phyloP scores from a whole-genome alignment of 1,139 yeast genomes.

The Pichia sp. region DNA sequence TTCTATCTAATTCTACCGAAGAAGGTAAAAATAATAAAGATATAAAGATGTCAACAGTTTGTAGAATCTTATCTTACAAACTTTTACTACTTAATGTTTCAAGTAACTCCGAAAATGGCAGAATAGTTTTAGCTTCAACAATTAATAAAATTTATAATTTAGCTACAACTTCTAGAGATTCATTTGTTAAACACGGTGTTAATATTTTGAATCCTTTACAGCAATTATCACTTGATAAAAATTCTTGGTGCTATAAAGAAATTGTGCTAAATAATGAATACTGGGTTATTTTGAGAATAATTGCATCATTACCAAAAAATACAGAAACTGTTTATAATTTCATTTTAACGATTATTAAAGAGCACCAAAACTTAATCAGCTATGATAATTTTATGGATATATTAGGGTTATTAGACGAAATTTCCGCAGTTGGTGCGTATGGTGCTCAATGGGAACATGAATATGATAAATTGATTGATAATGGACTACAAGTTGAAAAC shows the following conservation, averaged over 20 bases:
- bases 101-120: slow-evolving; percentile 17
- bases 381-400: slow-evolving; percentile 54
- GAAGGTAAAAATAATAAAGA: slow-evolving; percentile 6
- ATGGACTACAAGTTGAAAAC: slow-evolving; percentile 37
- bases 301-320: slow-evolving; percentile 50
- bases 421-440: slow-evolving; percentile 75
- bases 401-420: slow-evolving; percentile 69
- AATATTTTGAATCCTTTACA: slow-evolving; percentile 51
- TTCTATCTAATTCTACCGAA: slow-evolving; percentile 9
- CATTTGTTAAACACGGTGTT: slow-evolving; percentile 40
- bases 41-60: slow-evolving; percentile 16
- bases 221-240: slow-evolving; percentile 40
- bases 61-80: slow-evolving; percentile 34
- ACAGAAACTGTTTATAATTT: slow-evolving; percentile 46
- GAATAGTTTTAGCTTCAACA: slow-evolving; percentile 23
- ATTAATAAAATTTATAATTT: slow-evolving; percentile 28
- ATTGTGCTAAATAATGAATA: slow-evolving; percentile 42
- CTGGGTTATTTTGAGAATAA: slow-evolving; percentile 56
- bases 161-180: slow-evolving; percentile 33
- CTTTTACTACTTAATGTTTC: slow-evolving; percentile 37
- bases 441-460: slow-evolving; percentile 75
- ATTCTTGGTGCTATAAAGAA: slow-evolving; percentile 38
- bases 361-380: slow-evolving; percentile 36
- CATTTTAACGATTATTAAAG: slow-evolving; percentile 39
- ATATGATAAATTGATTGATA: slow-evolving; percentile 36